These are phyloP conservation scores for Nicotiana benthamiana DNA, from an alignment of 257 asterid genomes.

Conservation along the genomic window DNA sequence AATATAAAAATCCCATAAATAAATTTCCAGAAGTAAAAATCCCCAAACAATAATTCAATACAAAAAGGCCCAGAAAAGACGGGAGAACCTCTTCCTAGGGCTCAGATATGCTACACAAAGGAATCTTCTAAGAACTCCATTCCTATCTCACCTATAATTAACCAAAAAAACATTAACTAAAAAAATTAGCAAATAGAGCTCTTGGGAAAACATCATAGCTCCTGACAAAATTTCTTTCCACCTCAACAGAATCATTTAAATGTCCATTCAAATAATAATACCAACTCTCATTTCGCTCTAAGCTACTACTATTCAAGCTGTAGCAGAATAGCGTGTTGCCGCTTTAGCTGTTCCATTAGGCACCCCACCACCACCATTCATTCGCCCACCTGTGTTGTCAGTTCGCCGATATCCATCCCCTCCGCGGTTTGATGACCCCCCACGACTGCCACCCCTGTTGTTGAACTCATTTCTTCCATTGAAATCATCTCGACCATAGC, in stretches of 20 bases:
- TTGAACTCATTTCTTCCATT: slow-evolving; percentile 48
- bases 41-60: not conserved
- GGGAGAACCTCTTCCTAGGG: not conserved
- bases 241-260: not conserved
- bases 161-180: not conserved
- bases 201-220: not conserved
- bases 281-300: slow-evolving; percentile 10
- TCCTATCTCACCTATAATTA: not conserved
- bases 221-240: slow-evolving; percentile 6
- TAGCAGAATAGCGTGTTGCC: slow-evolving; percentile 49
- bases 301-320: slow-evolving; percentile 39
- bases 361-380: slow-evolving; percentile 41
- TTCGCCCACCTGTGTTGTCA: slow-evolving; percentile 9
- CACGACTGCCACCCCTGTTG: slow-evolving; percentile 55
- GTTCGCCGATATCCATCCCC: slow-evolving; percentile 58
- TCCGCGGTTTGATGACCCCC: slow-evolving; percentile 45
- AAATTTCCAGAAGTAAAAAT: not conserved
- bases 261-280: slow-evolving; percentile 2
- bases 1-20: too few relatives aligned
- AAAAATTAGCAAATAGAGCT: slow-evolving; percentile 1
- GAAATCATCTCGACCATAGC: slow-evolving; percentile 54
- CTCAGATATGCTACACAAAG: not conserved
- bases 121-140: not conserved
- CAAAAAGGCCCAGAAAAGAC: not conserved
- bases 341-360: slow-evolving; percentile 44